These are phyloP conservation scores for Artomyces pyxidatus DNA, from an alignment of 768 basidiomycete genomes.

Conservation along the genomic window DNA sequence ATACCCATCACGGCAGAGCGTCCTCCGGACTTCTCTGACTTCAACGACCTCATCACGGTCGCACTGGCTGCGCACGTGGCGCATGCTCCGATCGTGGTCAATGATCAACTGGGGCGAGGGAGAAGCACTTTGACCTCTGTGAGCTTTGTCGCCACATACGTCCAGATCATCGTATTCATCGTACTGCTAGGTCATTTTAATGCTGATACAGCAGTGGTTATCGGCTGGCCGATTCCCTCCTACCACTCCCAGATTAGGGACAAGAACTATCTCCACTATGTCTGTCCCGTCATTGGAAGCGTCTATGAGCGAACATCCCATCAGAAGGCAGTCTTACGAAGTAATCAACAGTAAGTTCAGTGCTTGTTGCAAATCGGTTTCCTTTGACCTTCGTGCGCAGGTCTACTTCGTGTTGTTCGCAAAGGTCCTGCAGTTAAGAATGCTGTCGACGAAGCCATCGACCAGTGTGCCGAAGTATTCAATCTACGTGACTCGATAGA, in stretches of 20 bases:
- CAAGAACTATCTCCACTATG: conserved; percentile 37
- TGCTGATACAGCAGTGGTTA: conserved; percentile 83
- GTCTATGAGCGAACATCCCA: conserved; percentile 16
- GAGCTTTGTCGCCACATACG: conserved; percentile 17
- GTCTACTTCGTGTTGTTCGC: conserved; percentile 77
- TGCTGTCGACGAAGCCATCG: conserved; percentile 81
- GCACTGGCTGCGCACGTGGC: conserved; percentile 60
- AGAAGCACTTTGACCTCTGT: conserved; percentile 89
- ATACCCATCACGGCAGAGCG: conserved; percentile 92
- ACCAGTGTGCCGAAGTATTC: conserved; percentile 73
- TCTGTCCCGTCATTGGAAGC: conserved; percentile 31
- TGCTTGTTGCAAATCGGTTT: background rate
- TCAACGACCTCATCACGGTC: conserved; percentile 72
- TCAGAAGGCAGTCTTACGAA: conserved; percentile 61
- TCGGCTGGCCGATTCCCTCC: conserved; percentile 30
- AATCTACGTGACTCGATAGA: conserved; percentile 90
- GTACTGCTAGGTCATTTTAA: conserved; percentile 54
- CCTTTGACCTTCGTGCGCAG: conserved; percentile 29
- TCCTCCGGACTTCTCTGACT: conserved; percentile 64
- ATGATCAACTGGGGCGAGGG: conserved; percentile 92
- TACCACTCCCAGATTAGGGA: conserved; percentile 26
- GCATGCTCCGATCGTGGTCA: conserved; percentile 80
- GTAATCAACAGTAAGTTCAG: conserved; percentile 71
- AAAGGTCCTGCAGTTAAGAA: conserved; percentile 82
- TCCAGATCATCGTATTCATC: background rate